Evolutionary conservation across 192 early-diverging fungal species (phyloP).

Genomic region (Glomus cerebriforme): DNA sequence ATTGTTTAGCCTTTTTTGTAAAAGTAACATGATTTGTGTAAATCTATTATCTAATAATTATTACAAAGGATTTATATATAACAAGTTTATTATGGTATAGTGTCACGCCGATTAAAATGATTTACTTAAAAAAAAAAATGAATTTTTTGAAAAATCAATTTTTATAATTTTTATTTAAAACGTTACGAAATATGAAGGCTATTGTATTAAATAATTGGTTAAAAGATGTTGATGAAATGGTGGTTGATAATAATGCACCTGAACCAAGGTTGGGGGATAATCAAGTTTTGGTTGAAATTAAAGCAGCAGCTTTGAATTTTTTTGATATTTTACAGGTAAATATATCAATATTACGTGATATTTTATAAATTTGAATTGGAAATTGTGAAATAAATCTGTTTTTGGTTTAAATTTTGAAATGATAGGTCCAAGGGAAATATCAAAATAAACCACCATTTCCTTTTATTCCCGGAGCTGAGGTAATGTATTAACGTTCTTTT

Average conservation of each 20-base stretch:
- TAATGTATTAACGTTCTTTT: conserved; percentile 18
- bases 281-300: conserved; percentile 68
- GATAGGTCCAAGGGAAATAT: conserved; percentile 71
- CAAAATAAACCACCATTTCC: conserved; percentile 73
- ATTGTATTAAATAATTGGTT: conserved; percentile 62
- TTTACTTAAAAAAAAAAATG: too few species aligned
- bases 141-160: too few species aligned
- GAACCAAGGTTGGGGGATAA: conserved; percentile 57
- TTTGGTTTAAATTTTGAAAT: background rate
- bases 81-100: too few species aligned
- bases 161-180: too few species aligned
- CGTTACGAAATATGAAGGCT: conserved; percentile 30
- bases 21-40: too few species aligned
- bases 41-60: too few species aligned
- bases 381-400: background rate
- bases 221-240: conserved; percentile 54
- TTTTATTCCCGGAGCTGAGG: conserved; percentile 69
- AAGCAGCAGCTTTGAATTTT: conserved; percentile 71
- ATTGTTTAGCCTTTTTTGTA: too few species aligned
- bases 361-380: background rate
- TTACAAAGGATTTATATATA: too few species aligned
- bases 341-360: background rate
- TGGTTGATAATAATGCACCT: conserved; percentile 56
- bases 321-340: conserved; percentile 72
- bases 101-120: too few species aligned